Evolutionary conservation across 2,329 filamentous ascomycete genomes (phyloP), one percentile per base, ranked within the genome.

Genomic region (Samsoniella hepiali): DNA sequence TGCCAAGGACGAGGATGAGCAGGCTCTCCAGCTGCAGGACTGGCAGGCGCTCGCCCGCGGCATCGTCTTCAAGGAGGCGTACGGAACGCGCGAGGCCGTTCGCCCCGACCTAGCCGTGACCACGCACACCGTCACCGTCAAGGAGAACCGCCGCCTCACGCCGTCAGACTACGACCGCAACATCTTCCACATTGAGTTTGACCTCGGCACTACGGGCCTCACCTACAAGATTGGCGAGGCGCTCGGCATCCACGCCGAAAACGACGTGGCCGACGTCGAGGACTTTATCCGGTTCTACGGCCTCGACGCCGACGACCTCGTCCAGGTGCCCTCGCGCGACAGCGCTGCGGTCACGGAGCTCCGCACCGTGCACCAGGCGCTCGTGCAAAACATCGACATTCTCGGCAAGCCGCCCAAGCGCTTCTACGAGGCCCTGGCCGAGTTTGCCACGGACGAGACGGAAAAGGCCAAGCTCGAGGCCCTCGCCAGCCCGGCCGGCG

Each of bases 121-220:
- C 84, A 98, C 94, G 2, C 88, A 85, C 71, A 91, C 92, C 49
- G 90, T 97, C 61, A 89, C 88, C 62, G 93, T 99, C 76, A 92
- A 96, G 81, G 95, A 98, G 81, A 97, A 96, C 80, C 91, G 95
- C 66, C 88, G 95, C 67, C 85, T 99, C 62, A 99, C 95, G 0
- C 95, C 95, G 3, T 72, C 78, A 31, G 90, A 88, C 38, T 99
- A 99, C 74, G 93, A 98, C 77, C 92, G 95, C 70, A 97, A 99
- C 83, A 98, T 99, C 77, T 99, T 99, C 89, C 95, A 99, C 80
- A 98, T 99, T 67, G 95, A 99, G 78, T 99, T 99, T 72, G 95
- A 98, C 73, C 86, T 99, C 31, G 94, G 94, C 65, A 79, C 89
- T 71, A 96, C 94, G 40, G 94, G 93, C 45, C 87, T 99, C 67